Evolutionary conservation across 495 filamentous ascomycete species (phyloP), one percentile per base, ranked within the genome.

Genomic region (Aspergillus wentii): DNA sequence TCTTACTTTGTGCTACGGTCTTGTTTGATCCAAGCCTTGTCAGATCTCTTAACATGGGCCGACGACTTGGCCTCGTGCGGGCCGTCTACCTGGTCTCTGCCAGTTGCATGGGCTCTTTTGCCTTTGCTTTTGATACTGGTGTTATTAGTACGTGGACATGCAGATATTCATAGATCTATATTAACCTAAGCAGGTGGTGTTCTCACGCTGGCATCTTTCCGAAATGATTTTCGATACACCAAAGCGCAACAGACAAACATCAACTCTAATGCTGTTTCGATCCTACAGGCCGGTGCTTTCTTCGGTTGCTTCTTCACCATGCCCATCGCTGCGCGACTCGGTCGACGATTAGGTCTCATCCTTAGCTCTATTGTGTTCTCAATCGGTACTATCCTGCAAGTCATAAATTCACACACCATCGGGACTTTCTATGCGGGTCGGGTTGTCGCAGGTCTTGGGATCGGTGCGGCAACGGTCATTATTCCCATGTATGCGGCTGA

Each of bases 401-500:
- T 65, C 11, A 53, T 69, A 35, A 66, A 69, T 32, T 52, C 58
- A 0, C 61, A 64, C 23, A 59, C 61, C 3, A 46, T 72, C 8
- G 66, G 49, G 0, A 60, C 62, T 8, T 74, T 68, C 39, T 71
- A 74, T 36, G 58, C 58, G 6, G 64, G 58, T n/a, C 54, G 74
- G 33, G 64, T 76, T 1, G 52, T 79, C 23, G 64, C 71, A 0
- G 74, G 75, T 2, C 21, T 81, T n/a, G 78, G 75, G 0, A 68
- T 79, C 34, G 76, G 75, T 1, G 64, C 63, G 6, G 68, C 72
- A 2, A 74, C 72, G 0, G 69, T 71, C 5, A 51, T 75, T 17
- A 69, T 78, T 1, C 75, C 77, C 3, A 74, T 75, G 57, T 75
- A 64, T 33, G 56, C 60, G 10, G 64, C 69, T 3, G 75, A 79